Base-by-base conservation (phyloP, 495 filamentous ascomycete genomes). In the Clavariopsis aquatica region DNA sequence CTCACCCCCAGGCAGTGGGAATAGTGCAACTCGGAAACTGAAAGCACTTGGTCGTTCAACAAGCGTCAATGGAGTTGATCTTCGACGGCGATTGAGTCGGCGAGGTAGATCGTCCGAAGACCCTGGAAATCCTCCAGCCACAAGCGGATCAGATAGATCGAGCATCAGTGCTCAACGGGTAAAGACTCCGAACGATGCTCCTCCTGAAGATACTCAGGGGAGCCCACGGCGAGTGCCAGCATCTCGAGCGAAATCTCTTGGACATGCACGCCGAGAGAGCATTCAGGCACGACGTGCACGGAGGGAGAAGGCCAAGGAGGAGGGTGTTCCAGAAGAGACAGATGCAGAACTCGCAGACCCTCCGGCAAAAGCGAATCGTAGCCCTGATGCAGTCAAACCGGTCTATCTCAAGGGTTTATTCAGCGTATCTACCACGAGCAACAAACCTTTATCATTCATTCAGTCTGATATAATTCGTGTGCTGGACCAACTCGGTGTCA, bases 321-420 rank as follows among this genome's bases (percentile, higher is more conserved):
- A 87, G 17, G 87, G 88, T 70, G 88, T 93, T 8, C 86, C 83
- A 9, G 93, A 93, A 75, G 92, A 94, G 76, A 93, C 89, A 10
- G 91, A 91, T 22, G 62, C 80, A 62, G 84, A 87, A 49, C 78
- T 83, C 55, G 80, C 78, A n/a, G 77, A 72, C 20, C 71, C 72
- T 22, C 71, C 58, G 55, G 74, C 73, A 45, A 73, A 69, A 47
- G 69, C 56, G 24, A 57, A 55, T 36, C 56, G 68, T 83, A 81
- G 78, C 77, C 77, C 89, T 69, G 81, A 89, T 65, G 78, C 86
- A 41, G 85, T 88, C 45, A 98, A 96, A 71, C 95, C 95, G 1
- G 94, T 98, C 26, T 99, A 88, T 72, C 84, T 99, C 26, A 99
- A 99, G 75, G 94, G 94, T 23, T 85, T 99, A 24, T 99, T 99